Percentiles rank a stretch among this genome's conserved stretches.
Conservation (phyloP, 2,329 filamentous ascomycete species). For the Karstenula rhodostoma region DNA sequence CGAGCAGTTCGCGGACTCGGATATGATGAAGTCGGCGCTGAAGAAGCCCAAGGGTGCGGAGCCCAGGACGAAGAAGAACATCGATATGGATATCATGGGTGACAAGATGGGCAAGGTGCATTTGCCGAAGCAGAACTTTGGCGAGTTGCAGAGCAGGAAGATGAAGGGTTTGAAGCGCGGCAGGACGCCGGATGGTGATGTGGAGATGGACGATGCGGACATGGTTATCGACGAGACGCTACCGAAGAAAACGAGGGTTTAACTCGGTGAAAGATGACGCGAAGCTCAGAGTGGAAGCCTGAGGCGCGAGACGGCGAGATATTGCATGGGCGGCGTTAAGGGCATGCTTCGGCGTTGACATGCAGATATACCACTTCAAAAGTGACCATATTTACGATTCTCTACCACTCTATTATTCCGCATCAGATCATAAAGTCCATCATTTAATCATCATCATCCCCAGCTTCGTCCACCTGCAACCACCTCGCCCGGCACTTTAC, state of each 20-base stretch:
- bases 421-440: background rate
- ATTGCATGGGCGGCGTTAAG: slow-evolving; percentile 43
- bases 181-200: slow-evolving; percentile 55
- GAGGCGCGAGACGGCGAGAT: background rate
- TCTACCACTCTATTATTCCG: background rate
- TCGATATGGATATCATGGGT: slow-evolving; percentile 87
- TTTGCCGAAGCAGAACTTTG: slow-evolving; percentile 86
- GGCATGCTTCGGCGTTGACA: slow-evolving; percentile 31
- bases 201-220: slow-evolving; percentile 24
- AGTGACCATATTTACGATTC: slow-evolving; percentile 7
- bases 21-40: slow-evolving; percentile 87
- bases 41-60: slow-evolving; percentile 79
- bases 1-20: slow-evolving; percentile 77
- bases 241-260: slow-evolving; percentile 39
- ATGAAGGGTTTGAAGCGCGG: slow-evolving; percentile 98
- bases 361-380: slow-evolving; percentile 36
- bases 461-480: slow-evolving; percentile 66
- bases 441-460: slow-evolving; percentile 59
- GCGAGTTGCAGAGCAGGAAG: slow-evolving; percentile 90
- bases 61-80: slow-evolving; percentile 93
- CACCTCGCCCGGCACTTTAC: slow-evolving; percentile 69
- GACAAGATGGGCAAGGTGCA: slow-evolving; percentile 97
- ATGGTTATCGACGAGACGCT: slow-evolving; percentile 39
- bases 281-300: background rate
- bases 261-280: slow-evolving; percentile 6